phyloP scores from a whole-genome alignment of 2,329 filamentous ascomycete genomes.

The Xylariaceae sp. region DNA sequence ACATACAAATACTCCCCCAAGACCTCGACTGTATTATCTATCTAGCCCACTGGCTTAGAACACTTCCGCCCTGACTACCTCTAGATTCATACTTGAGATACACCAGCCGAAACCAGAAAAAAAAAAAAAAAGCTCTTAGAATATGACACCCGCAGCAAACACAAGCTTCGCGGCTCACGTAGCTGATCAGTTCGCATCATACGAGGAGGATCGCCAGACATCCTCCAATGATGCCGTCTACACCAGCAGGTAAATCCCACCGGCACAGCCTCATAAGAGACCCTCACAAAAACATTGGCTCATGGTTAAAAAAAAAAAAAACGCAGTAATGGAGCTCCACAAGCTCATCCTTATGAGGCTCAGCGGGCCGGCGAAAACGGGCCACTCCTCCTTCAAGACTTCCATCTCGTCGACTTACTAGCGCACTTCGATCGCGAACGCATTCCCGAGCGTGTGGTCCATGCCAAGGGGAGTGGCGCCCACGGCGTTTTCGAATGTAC shows the following conservation, averaged over 20 bases:
- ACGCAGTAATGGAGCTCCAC: slow-evolving; percentile 24
- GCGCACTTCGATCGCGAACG: slow-evolving; percentile 29
- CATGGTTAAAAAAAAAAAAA: neutral
- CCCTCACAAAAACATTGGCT: neutral
- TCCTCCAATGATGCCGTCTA: slow-evolving; percentile 42
- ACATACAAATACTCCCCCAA: too few species aligned
- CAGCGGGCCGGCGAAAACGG: slow-evolving; percentile 26
- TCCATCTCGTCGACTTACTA: slow-evolving; percentile 28
- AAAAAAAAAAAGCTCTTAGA: slow-evolving; percentile 4
- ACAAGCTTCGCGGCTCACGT: slow-evolving; percentile 36
- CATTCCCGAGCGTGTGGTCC: slow-evolving; percentile 24
- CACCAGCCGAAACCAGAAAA: neutral
- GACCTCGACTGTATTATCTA: neutral
- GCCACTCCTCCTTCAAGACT: slow-evolving; percentile 28
- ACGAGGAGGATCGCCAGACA: slow-evolving; percentile 37
- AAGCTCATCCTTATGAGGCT: slow-evolving; percentile 23
- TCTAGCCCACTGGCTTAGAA: neutral
- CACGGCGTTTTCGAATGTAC: slow-evolving; percentile 36
- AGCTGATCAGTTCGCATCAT: slow-evolving; percentile 35
- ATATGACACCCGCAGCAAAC: slow-evolving; percentile 29
- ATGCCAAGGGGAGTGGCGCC: slow-evolving; percentile 22
- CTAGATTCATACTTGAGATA: neutral
- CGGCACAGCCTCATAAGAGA: neutral
- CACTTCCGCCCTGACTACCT: too few species aligned
- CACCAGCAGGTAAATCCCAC: slow-evolving; percentile 49